Percentiles rank a stretch among this genome's conserved stretches.
These are phyloP conservation scores for Abortiporus biennis DNA, from an alignment of 1,284 basidiomycete genomes.

Conservation along the genomic window DNA sequence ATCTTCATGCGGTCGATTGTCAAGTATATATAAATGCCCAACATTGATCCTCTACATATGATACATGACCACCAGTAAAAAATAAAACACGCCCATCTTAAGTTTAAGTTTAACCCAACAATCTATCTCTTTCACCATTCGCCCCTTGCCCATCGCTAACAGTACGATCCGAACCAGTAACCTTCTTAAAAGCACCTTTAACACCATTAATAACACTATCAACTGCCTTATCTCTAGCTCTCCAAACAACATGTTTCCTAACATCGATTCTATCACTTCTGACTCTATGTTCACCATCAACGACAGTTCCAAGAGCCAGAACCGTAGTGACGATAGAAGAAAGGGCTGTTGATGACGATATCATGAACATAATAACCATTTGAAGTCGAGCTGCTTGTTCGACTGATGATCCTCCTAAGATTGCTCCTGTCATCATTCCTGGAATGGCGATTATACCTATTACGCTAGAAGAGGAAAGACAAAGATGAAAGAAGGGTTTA, in stretches of 20 bases:
- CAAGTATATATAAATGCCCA: too few relatives aligned
- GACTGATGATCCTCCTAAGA: conserved; percentile 79
- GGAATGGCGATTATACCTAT: conserved; percentile 75
- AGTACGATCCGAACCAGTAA: conserved; percentile 7
- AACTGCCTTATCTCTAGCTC: conserved; percentile 21
- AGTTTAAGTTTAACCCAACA: conserved; percentile 20
- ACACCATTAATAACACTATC: conserved; percentile 11
- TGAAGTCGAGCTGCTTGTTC: conserved; percentile 80
- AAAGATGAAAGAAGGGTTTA: background rate
- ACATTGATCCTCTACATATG: too few relatives aligned
- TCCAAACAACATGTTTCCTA: conserved; percentile 42
- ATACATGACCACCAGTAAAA: too few relatives aligned
- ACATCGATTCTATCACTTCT: conserved; percentile 62
- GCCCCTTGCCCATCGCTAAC: conserved; percentile 8
- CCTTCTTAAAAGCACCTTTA: conserved; percentile 9
- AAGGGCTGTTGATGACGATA: conserved; percentile 69
- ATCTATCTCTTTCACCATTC: conserved; percentile 14
- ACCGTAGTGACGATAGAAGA: conserved; percentile 60
- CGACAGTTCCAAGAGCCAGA: conserved; percentile 51
- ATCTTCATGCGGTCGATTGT: too few relatives aligned
- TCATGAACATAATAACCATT: conserved; percentile 92
- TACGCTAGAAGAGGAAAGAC: conserved; percentile 47
- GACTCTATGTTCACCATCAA: conserved; percentile 67
- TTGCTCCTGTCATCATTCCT: conserved; percentile 86
- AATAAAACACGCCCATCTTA: too few relatives aligned